Percentiles rank a stretch among this genome's conserved stretches.
Conservation (phyloP, 495 filamentous ascomycete genomes). For the Penicillium canariense region DNA sequence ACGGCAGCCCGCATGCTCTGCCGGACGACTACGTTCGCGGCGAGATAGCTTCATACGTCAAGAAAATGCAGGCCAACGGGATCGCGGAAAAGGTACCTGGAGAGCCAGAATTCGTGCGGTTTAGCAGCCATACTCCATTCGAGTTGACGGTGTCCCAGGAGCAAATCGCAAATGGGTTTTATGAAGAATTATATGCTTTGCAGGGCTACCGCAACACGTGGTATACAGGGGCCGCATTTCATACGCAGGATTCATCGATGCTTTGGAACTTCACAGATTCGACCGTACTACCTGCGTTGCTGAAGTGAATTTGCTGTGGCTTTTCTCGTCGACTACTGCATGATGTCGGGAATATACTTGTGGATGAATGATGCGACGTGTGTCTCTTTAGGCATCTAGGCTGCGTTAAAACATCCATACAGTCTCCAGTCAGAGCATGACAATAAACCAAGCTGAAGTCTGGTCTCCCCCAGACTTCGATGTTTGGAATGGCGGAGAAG, state of each 20-base stretch:
- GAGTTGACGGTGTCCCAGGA: conserved; percentile 24
- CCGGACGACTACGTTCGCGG: conserved; percentile 1
- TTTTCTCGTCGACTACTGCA: too few species aligned
- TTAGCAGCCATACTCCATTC: conserved; percentile 32
- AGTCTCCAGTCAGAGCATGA: neutral
- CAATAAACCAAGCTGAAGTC: neutral
- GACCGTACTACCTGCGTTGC: conserved; percentile 5
- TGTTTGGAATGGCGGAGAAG: neutral
- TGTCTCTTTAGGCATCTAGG: neutral
- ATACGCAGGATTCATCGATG: conserved; percentile 17
- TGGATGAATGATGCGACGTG: neutral
- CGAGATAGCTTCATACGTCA: conserved; percentile 12
- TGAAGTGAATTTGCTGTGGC: neutral
- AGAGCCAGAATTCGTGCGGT: conserved; percentile 20
- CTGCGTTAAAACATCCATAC: neutral
- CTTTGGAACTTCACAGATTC: conserved; percentile 19
- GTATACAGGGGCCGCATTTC: conserved; percentile 32
- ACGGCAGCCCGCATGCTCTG: conserved; percentile 11
- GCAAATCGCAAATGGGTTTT: conserved; percentile 36
- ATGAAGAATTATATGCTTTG: conserved; percentile 33
- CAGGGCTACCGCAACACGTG: conserved; percentile 38
- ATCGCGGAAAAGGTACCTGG: conserved; percentile 7
- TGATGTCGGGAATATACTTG: neutral
- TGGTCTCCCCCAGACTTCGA: neutral
- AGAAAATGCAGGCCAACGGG: conserved; percentile 20